Evolutionary conservation across 495 filamentous ascomycete genomes (phyloP).

Genomic region (Parachaetomium inaequale): DNA sequence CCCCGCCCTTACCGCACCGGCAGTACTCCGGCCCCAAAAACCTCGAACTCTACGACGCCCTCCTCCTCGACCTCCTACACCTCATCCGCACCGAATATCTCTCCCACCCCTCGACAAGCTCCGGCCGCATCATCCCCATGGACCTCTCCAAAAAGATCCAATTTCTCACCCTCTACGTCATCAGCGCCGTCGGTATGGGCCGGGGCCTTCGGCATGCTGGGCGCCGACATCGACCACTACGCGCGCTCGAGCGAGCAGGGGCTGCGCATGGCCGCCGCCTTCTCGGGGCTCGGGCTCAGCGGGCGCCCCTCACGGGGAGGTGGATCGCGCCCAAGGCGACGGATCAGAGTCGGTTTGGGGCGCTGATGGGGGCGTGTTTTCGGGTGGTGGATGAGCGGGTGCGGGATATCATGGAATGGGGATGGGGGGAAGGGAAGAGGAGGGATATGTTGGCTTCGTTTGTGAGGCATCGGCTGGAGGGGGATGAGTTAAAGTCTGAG

Average conservation of each 20-base stretch:
- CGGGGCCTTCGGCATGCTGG: conserved; percentile 37
- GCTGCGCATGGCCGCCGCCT: conserved; percentile 25
- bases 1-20: conserved; percentile 16
- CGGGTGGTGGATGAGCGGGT: conserved; percentile 32
- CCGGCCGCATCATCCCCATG: conserved; percentile 33
- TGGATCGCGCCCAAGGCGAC: conserved; percentile 49
- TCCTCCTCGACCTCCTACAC: conserved; percentile 37
- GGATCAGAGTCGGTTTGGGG: conserved; percentile 38
- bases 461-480: conserved; percentile 38
- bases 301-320: conserved; percentile 33
- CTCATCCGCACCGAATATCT: conserved; percentile 34
- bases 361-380: conserved; percentile 25
- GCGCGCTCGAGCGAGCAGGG: conserved; percentile 19
- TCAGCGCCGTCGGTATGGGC: conserved; percentile 38
- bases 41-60: conserved; percentile 37
- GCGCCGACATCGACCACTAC: conserved; percentile 30
- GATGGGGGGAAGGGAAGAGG: neutral
- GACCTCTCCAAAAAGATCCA: conserved; percentile 43
- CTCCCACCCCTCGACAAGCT: conserved; percentile 33
- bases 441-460: conserved; percentile 45
- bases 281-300: conserved; percentile 31
- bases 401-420: conserved; percentile 3
- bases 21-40: conserved; percentile 32
- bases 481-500: conserved; percentile 38
- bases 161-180: conserved; percentile 43